A percentile compares a stretch with the other conserved stretches of the same genome.
Conservation (phyloP, 257 asterid species). For the Lavandula angustifolia region DNA sequence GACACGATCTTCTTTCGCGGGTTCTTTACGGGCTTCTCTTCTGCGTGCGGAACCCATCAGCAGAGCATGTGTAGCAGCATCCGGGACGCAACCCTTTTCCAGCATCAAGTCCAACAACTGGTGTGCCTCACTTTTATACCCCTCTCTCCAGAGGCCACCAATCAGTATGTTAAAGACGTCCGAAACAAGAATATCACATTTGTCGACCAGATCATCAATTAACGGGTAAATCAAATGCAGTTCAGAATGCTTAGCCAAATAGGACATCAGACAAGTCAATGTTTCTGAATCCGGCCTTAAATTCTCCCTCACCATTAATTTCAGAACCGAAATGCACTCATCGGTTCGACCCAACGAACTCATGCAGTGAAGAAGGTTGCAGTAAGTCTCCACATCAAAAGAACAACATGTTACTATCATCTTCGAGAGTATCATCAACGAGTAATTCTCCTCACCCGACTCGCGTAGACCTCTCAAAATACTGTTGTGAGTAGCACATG, state of each 20-base stretch:
- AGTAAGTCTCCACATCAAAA: constrained; percentile 51
- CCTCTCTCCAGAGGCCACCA: constrained; percentile 72
- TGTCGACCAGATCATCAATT: constrained; percentile 38
- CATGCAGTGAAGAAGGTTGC: constrained; percentile 51
- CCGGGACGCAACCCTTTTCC: constrained; percentile 84
- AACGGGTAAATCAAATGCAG: constrained; percentile 52
- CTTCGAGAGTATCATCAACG: constrained; percentile 48
- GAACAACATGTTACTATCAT: constrained; percentile 58
- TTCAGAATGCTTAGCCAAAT: constrained; percentile 46
- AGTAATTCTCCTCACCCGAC: constrained; percentile 33
- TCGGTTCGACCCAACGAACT: constrained; percentile 31
- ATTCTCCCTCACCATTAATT: constrained; percentile 54
- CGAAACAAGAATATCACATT: constrained; percentile 50
- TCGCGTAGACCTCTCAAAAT: constrained; percentile 53
- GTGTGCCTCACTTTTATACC: constrained; percentile 54
- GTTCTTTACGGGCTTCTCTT: constrained; percentile 24
- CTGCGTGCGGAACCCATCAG: constrained; percentile 50
- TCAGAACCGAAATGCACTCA: constrained; percentile 42
- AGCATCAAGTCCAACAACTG: constrained; percentile 61
- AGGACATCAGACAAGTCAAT: constrained; percentile 44
- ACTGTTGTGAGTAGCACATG: constrained; percentile 42
- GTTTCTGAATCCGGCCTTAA: constrained; percentile 54
- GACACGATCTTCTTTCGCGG: constrained; percentile 34
- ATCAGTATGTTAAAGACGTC: constrained; percentile 49
- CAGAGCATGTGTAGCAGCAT: constrained; percentile 59